Base-by-base conservation (phyloP, 2,329 filamentous ascomycete species). In the Ustulina deusta region DNA sequence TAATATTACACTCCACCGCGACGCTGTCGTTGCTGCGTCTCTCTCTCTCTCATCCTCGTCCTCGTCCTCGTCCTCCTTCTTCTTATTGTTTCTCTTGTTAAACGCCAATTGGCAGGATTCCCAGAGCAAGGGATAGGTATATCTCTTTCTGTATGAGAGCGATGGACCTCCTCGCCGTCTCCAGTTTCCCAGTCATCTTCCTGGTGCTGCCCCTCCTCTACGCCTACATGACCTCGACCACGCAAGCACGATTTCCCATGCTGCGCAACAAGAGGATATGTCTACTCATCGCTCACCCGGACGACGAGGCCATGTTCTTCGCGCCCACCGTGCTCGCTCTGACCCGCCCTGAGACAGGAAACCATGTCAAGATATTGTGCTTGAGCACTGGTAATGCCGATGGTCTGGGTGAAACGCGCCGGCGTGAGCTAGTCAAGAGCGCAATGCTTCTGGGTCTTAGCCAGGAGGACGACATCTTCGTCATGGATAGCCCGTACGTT, bases 241-340 rank as follows among this genome's bases (percentile, higher is more conserved):
- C 84, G 48, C 80, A 82, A 69, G 74, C 81, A 29, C 81, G 85
- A 36, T 87, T 93, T 73, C 92, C 93, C 3, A 86, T 83, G 51
- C 83, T 97, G 70, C 85, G 84, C 74, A 91, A 93, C 83, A 97
- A 97, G 85, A 90, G 93, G 76, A 93, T 99, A 77, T 92, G 93
- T 78, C 87, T 99, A 61, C 85, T 99, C 63, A 98, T 99, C 76
- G 96, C 96, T 25, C 96, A 99, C 82, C 96, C 96, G 0, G 96
- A 99, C 81, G 96, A 99, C 77, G 96, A 99, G 83, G 96, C 95
- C 79, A 99, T 99, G 96, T 99, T 99, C 85, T 99, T 99, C 81
- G 90, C 94, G 70, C 96, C 96, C 0, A 92, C 93, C 0, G 85
- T 98, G 15, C 86, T 97, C 74, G 90, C 92, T n/a, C 87, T 99